phyloP scores from a whole-genome alignment of 83 land plant genomes.

The Isoetes engelmannii region DNA sequence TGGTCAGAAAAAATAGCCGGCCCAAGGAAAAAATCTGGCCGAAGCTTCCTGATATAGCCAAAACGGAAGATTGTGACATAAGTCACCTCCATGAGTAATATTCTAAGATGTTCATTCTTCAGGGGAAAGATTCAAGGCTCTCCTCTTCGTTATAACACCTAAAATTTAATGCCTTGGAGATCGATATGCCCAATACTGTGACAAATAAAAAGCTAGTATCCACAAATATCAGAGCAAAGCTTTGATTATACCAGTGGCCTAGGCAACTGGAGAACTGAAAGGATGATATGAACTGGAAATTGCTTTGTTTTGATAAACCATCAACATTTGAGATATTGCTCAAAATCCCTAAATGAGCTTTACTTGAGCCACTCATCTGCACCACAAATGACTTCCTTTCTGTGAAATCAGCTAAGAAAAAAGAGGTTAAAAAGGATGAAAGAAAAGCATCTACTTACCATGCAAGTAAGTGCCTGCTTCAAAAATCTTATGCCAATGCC shows the following conservation, averaged over 20 bases:
- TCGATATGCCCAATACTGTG: too few relatives aligned
- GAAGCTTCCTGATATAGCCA: too few relatives aligned
- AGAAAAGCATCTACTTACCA: conserved; percentile 34
- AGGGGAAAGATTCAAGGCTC: too few relatives aligned
- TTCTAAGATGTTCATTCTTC: too few relatives aligned
- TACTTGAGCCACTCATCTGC: conserved; percentile 61
- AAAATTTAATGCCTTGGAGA: too few relatives aligned
- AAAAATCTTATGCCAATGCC: conserved; percentile 72
- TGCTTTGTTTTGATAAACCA: background rate
- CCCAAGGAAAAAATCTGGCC: too few relatives aligned
- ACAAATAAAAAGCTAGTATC: background rate
- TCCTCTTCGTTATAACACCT: too few relatives aligned
- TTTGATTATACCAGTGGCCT: background rate
- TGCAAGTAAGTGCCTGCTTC: conserved; percentile 61
- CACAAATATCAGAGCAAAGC: background rate
- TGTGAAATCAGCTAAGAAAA: background rate
- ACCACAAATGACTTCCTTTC: conserved; percentile 7
- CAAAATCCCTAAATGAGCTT: conserved; percentile 63
- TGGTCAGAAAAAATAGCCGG: too few relatives aligned
- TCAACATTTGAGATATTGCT: conserved; percentile 22
- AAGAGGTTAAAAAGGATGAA: background rate
- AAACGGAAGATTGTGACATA: too few relatives aligned
- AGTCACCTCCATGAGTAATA: too few relatives aligned
- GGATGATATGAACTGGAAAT: background rate
- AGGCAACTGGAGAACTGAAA: background rate